phyloP scores from a whole-genome alignment of 106 monocot species.

The Dendrobium officinale region DNA sequence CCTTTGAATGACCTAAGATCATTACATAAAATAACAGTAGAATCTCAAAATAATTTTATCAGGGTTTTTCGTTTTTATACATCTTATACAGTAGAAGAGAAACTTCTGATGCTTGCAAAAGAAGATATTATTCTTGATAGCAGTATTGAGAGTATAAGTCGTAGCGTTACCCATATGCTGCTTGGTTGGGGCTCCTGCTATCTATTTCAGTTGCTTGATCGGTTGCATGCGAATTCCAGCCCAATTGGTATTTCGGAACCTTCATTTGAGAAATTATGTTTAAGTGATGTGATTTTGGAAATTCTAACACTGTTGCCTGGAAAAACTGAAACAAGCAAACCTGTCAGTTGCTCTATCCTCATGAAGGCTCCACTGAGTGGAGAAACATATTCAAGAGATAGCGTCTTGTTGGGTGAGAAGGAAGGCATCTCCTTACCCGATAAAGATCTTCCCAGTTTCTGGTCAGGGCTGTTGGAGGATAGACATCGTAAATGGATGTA shows the following conservation, averaged over 20 bases:
- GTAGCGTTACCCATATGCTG: slow-evolving; percentile 45
- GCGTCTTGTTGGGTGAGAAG: slow-evolving; percentile 47
- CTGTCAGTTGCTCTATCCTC: slow-evolving; percentile 19
- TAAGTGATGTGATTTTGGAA: slow-evolving; percentile 47
- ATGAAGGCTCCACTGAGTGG: slow-evolving; percentile 40
- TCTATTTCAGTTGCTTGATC: slow-evolving; percentile 54
- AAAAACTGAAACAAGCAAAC: slow-evolving; percentile 7
- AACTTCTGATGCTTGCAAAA: slow-evolving; percentile 63
- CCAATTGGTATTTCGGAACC: slow-evolving; percentile 11
- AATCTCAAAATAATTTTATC: slow-evolving; percentile 32
- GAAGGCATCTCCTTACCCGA: slow-evolving; percentile 30
- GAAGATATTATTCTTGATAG: slow-evolving; percentile 50
- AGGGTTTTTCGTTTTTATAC: slow-evolving; percentile 78
- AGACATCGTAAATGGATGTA: slow-evolving; percentile 56
- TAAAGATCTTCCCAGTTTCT: slow-evolving; percentile 50
- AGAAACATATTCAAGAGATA: slow-evolving; percentile 52
- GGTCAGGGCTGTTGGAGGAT: slow-evolving; percentile 63
- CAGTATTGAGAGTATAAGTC: slow-evolving; percentile 41
- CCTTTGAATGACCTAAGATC: slow-evolving; percentile 71
- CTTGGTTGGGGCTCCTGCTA: slow-evolving; percentile 80
- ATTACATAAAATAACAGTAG: slow-evolving; percentile 66
- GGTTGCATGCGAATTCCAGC: slow-evolving; percentile 36
- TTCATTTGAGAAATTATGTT: slow-evolving; percentile 21
- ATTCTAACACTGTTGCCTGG: slow-evolving; percentile 17
- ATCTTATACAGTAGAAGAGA: slow-evolving; percentile 77